Evolutionary conservation across 495 filamentous ascomycete genomes (phyloP).

Genomic region (Tetracladium setigerum): DNA sequence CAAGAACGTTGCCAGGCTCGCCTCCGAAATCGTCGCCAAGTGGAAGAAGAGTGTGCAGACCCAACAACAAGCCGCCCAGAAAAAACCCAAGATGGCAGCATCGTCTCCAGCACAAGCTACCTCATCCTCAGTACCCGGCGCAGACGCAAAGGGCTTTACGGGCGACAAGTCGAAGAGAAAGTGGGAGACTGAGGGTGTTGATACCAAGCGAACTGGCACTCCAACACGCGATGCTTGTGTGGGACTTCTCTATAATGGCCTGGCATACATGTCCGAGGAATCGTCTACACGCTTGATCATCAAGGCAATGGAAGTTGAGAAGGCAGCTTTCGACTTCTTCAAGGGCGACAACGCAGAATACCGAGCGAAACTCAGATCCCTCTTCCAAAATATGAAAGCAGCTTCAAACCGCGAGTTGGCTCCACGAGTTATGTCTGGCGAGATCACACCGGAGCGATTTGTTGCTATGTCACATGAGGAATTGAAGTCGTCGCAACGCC

Average conservation of each 20-base stretch:
- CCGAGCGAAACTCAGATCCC: slow-evolving; percentile 76
- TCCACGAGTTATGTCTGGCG: slow-evolving; percentile 61
- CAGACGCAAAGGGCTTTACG: slow-evolving; percentile 48
- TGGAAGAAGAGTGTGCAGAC: slow-evolving; percentile 77
- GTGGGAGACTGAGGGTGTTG: slow-evolving; percentile 72
- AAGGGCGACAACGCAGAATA: slow-evolving; percentile 66
- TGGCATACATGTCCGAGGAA: slow-evolving; percentile 52
- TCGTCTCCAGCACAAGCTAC: slow-evolving; percentile 28
- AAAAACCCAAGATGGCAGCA: slow-evolving; percentile 28
- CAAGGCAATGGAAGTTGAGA: slow-evolving; percentile 65
- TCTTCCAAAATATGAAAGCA: slow-evolving; percentile 91
- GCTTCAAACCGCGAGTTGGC: slow-evolving; percentile 75
- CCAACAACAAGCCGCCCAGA: slow-evolving; percentile 50
- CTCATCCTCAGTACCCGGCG: slow-evolving; percentile 30
- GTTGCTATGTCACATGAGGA: slow-evolving; percentile 71
- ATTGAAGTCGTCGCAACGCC: slow-evolving; percentile 66
- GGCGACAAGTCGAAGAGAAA: slow-evolving; percentile 73
- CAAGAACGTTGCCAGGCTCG: slow-evolving; percentile 64
- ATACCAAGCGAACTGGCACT: slow-evolving; percentile 62
- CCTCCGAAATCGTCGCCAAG: slow-evolving; percentile 73
- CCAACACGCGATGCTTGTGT: slow-evolving; percentile 69
- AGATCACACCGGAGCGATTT: slow-evolving; percentile 62
- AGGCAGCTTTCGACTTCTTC: slow-evolving; percentile 57
- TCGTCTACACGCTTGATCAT: slow-evolving; percentile 49
- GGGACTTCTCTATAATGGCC: slow-evolving; percentile 84